phyloP scores from a whole-genome alignment of 305 asterid species.

The Striga hermonthica region DNA sequence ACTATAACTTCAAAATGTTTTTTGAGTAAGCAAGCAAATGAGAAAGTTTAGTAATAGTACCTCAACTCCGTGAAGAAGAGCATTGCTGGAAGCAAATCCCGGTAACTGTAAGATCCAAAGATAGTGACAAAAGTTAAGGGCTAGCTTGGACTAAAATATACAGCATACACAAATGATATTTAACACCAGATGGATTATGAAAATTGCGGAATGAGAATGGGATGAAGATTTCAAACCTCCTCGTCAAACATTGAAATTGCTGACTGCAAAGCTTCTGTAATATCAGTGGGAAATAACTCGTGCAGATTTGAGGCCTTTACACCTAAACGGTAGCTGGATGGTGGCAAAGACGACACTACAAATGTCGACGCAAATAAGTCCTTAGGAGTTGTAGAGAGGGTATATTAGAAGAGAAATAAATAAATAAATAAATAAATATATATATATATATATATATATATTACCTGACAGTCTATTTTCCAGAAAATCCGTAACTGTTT shows the following conservation, averaged over 20 bases:
- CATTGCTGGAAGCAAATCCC: constrained; percentile 67
- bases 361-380: constrained; percentile 28
- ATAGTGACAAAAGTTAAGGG: constrained; percentile 17
- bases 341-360: constrained; percentile 64
- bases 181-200: not conserved
- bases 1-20: not conserved
- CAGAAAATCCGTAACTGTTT: constrained; percentile 73
- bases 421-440: not conserved
- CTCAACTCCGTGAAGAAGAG: constrained; percentile 98
- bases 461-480: constrained; percentile 62
- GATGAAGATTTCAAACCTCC: constrained; percentile 48
- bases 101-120: constrained; percentile 55
- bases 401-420: not conserved
- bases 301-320: constrained; percentile 85
- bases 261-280: constrained; percentile 72
- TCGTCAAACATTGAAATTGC: constrained; percentile 68
- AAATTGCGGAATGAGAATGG: constrained; percentile 23
- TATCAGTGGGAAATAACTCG: constrained; percentile 61
- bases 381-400: not conserved
- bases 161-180: not conserved
- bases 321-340: constrained; percentile 90
- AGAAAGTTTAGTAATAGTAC: constrained; percentile 36
- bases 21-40: not conserved
- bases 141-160: constrained; percentile 14
- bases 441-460: not conserved